Conservation (phyloP, 2,329 filamentous ascomycete species). For the Elsinoe fawcettii region DNA sequence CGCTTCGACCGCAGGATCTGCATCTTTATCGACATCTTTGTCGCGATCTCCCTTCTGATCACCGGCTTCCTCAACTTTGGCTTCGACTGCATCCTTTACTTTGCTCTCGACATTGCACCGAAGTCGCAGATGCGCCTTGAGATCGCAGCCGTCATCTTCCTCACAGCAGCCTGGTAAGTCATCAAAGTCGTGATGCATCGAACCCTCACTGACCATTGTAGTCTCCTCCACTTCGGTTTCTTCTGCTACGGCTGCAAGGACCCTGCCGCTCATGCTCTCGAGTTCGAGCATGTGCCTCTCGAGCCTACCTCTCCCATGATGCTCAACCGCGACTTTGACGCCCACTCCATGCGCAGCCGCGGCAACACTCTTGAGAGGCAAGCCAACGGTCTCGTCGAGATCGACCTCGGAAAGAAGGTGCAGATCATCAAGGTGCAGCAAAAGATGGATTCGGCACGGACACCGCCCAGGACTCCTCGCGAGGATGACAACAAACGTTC, state of each 20-base stretch:
- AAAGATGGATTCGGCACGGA: slow-evolving; percentile 6
- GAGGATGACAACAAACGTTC: slow-evolving; percentile 9
- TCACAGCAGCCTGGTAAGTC: slow-evolving; percentile 3
- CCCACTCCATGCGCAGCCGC: slow-evolving; percentile 7
- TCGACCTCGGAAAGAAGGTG: slow-evolving; percentile 13
- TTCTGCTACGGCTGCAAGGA: slow-evolving; percentile 18
- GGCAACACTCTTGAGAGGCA: slow-evolving; percentile 9
- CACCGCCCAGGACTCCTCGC: slow-evolving; percentile 2
- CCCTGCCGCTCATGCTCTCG: slow-evolving; percentile 5
- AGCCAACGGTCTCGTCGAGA: slow-evolving; percentile 7
- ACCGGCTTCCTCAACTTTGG: slow-evolving; percentile 16
- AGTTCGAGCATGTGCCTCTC: slow-evolving; percentile 11
- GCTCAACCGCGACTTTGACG: slow-evolving; percentile 12
- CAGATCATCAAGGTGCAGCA: slow-evolving; percentile 15
- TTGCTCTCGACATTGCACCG: slow-evolving; percentile 11
- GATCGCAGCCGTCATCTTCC: slow-evolving; percentile 10
- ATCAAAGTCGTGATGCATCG: neutral
- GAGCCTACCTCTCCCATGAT: slow-evolving; percentile 6
- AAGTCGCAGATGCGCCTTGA: slow-evolving; percentile 9
- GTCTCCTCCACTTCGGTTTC: slow-evolving; percentile 14
- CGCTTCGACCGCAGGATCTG: slow-evolving; percentile 16
- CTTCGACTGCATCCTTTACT: slow-evolving; percentile 16
- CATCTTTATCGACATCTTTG: slow-evolving; percentile 22
- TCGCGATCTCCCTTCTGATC: slow-evolving; percentile 12
- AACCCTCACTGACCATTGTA: neutral